phyloP scores from a whole-genome alignment of 2,329 filamentous ascomycete genomes.

The Myriangium duriaei region DNA sequence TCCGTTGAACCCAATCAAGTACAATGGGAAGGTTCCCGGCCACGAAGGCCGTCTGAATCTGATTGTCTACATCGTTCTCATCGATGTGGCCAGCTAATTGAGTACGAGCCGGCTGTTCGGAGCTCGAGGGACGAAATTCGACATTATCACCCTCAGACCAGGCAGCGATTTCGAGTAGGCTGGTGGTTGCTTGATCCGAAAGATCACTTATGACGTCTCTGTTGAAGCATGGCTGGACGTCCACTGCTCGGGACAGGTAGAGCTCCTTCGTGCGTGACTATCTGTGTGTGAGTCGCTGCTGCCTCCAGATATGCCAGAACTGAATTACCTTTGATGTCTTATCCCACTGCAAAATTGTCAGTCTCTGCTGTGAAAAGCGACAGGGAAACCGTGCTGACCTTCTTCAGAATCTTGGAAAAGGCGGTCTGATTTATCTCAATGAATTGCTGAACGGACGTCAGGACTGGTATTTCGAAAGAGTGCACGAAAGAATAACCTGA shows the following conservation, averaged over 20 bases:
- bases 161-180: constrained; percentile 81
- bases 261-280: constrained; percentile 92
- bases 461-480: constrained; percentile 4
- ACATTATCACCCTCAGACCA: constrained; percentile 96
- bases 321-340: constrained; percentile 77
- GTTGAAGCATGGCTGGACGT: constrained; percentile 97
- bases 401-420: constrained; percentile 97
- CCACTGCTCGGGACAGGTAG: constrained; percentile 87
- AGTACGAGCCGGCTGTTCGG: constrained; percentile 17
- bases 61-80: constrained; percentile 77
- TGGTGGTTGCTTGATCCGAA: constrained; percentile 94
- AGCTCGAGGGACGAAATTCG: constrained; percentile 40
- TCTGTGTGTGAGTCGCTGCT: constrained; percentile 21
- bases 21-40: constrained; percentile 66
- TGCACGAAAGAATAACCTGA: constrained; percentile 36
- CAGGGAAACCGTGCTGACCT: too few relatives aligned
- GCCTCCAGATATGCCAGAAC: neutral
- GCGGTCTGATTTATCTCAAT: constrained; percentile 96
- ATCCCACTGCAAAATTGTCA: too few relatives aligned
- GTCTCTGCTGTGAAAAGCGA: too few relatives aligned
- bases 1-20: constrained; percentile 65
- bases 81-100: constrained; percentile 51
- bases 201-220: constrained; percentile 91
- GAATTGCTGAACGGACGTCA: constrained; percentile 55
- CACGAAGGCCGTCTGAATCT: constrained; percentile 77